These are phyloP conservation scores for Rutstroemia sp. DNA, from an alignment of 2,329 filamentous ascomycete species.

Conservation along the genomic window DNA sequence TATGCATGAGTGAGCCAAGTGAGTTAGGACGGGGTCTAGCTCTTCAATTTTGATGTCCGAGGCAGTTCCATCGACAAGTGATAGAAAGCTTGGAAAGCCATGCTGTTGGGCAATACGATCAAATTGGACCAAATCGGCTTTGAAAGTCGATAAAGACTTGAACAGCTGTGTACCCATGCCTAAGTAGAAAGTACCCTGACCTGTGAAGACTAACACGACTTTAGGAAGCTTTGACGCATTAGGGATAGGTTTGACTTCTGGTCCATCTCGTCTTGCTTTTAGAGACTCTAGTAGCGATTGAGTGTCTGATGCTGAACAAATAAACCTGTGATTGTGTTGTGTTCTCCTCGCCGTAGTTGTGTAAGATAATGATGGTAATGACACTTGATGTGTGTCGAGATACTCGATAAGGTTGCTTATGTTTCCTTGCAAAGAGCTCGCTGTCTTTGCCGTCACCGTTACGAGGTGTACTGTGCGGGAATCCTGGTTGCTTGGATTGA, in stretches of 20 bases:
- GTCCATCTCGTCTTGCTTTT: conserved; percentile 11
- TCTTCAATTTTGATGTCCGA: neutral
- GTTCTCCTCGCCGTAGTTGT: conserved; percentile 39
- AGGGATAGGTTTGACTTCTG: conserved; percentile 31
- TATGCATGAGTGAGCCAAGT: neutral
- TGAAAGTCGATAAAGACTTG: neutral
- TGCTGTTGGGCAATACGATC: conserved; percentile 16
- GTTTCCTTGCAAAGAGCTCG: conserved; percentile 20
- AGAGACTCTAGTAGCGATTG: neutral
- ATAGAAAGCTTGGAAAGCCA: conserved; percentile 23
- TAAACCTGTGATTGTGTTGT: conserved; percentile 51
- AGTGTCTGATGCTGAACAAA: neutral
- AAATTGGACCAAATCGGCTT: neutral
- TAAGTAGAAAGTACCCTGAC: neutral
- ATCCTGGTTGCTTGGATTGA: conserved; percentile 30
- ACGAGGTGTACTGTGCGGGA: conserved; percentile 37
- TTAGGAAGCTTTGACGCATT: conserved; percentile 31
- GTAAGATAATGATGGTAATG: conserved; percentile 24
- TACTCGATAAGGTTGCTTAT: conserved; percentile 16
- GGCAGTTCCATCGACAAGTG: conserved; percentile 31
- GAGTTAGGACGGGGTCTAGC: neutral
- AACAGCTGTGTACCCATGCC: neutral
- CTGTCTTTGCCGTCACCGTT: conserved; percentile 40
- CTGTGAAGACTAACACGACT: conserved; percentile 13
- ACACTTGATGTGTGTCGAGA: conserved; percentile 17